These are phyloP conservation scores for Geosmithia putterillii DNA, from an alignment of 2,329 filamentous ascomycete genomes.

Conservation along the genomic window DNA sequence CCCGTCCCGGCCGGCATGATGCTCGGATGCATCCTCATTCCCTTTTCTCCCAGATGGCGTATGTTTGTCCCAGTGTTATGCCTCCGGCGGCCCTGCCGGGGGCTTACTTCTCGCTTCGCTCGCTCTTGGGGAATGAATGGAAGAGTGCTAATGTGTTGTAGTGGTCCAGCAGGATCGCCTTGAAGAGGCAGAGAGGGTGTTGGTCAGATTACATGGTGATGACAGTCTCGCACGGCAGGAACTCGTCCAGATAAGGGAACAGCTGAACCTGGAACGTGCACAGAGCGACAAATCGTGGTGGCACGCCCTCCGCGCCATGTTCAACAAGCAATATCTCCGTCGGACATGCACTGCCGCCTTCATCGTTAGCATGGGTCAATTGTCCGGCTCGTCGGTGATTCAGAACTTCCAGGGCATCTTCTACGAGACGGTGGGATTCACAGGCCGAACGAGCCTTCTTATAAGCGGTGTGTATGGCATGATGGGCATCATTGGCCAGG, in stretches of 20 bases:
- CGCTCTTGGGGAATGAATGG: too few relatives aligned
- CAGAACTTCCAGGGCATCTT: constrained; percentile 20
- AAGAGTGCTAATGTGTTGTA: too few relatives aligned
- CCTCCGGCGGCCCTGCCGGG: too few relatives aligned
- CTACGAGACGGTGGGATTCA: constrained; percentile 30
- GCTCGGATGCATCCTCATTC: constrained; percentile 9
- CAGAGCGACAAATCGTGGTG: constrained; percentile 8
- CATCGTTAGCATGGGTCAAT: constrained; percentile 16
- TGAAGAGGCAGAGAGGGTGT: constrained; percentile 7
- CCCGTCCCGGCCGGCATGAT: constrained; percentile 10
- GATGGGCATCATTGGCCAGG: constrained; percentile 16
- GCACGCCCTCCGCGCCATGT: constrained; percentile 9
- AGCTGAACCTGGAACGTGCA: constrained; percentile 13
- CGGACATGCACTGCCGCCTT: constrained; percentile 14
- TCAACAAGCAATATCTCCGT: constrained; percentile 13
- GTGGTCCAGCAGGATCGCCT: constrained; percentile 1
- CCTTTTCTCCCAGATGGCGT: constrained; percentile 13
- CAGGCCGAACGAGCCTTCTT: constrained; percentile 31
- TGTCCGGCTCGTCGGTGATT: constrained; percentile 15
- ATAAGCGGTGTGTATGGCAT: constrained; percentile 30
- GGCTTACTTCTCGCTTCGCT: too few relatives aligned
- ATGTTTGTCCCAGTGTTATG: constrained; percentile 1
- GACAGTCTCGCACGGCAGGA: constrained; percentile 11
- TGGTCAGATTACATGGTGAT: constrained; percentile 8
- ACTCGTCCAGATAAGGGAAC: constrained; percentile 14